Conservation (phyloP, 495 filamentous ascomycete species). For the Cercophora newfieldiana region DNA sequence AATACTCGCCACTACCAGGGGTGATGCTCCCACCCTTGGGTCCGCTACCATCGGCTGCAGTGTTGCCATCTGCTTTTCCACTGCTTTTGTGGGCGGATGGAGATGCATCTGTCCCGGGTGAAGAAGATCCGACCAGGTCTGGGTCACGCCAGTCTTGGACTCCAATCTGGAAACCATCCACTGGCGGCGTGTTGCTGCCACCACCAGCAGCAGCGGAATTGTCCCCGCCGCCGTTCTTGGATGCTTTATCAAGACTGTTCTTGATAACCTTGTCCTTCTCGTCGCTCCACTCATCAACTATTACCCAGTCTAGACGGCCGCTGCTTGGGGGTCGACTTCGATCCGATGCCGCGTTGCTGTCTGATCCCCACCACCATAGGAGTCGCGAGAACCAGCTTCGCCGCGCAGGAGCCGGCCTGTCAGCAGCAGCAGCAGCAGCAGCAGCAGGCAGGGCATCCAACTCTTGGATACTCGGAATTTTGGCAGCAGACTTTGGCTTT, state of each 20-base stretch:
- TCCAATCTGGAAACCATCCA: constrained; percentile 83
- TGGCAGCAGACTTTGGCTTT: constrained; percentile 15
- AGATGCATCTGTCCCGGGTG: constrained; percentile 21
- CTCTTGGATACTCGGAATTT: constrained; percentile 15
- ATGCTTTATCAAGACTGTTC: constrained; percentile 36
- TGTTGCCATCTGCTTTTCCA: constrained; percentile 20
- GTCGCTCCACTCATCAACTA: constrained; percentile 67
- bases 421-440: not conserved
- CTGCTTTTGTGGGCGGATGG: constrained; percentile 18
- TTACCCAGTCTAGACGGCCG: constrained; percentile 77
- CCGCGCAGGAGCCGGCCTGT: constrained; percentile 12
- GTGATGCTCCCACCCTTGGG: constrained; percentile 70
- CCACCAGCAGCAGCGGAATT: constrained; percentile 15
- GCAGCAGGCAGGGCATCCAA: constrained; percentile 6
- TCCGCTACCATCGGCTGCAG: constrained; percentile 32
- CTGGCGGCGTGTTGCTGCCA: constrained; percentile 33
- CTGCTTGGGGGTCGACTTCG: constrained; percentile 76
- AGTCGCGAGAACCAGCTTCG: constrained; percentile 59
- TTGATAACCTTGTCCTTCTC: constrained; percentile 44
- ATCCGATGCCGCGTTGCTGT: constrained; percentile 41
- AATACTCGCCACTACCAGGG: constrained; percentile 77
- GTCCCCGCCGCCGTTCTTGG: constrained; percentile 31
- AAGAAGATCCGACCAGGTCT: constrained; percentile 61
- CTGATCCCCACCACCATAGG: constrained; percentile 47
- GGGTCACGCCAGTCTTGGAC: constrained; percentile 92